These are phyloP conservation scores for Vigna hirtella DNA, from an alignment of 306 rosid genomes.

Conservation along the genomic window DNA sequence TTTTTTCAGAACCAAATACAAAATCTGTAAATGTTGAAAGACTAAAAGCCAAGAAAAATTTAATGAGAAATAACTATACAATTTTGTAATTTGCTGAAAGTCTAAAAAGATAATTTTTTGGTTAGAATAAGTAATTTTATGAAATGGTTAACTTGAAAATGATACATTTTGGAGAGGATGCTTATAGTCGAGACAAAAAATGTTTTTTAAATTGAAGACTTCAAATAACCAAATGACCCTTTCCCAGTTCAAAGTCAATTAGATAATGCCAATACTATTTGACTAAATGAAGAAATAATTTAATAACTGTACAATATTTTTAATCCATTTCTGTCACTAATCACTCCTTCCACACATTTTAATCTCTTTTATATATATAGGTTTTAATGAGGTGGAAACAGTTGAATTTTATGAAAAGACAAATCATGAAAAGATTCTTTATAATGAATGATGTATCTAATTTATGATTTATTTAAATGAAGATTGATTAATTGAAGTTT, in stretches of 20 bases:
- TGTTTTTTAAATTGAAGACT: not conserved
- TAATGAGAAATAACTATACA: no score
- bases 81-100: no score
- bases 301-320: not conserved
- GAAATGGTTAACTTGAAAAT: no score
- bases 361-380: not conserved
- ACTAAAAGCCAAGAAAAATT: no score
- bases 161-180: no score
- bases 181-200: no score
- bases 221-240: not conserved
- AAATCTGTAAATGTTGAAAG: no score
- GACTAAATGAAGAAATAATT: not conserved
- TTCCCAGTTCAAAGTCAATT: not conserved
- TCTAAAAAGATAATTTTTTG: no score
- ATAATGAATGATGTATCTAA: not conserved
- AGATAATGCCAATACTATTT: not conserved
- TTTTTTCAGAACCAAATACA: no score
- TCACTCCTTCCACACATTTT: not conserved
- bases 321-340: conserved; percentile 2
- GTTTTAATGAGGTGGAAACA: not conserved
- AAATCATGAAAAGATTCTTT: conserved; percentile 20
- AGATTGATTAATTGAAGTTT: conserved; percentile 36
- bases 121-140: no score
- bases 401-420: not conserved
- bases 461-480: no score